These are phyloP conservation scores for Tetrapisispora namnaoensis DNA, from an alignment of 805 yeast species.

Conservation along the genomic window DNA sequence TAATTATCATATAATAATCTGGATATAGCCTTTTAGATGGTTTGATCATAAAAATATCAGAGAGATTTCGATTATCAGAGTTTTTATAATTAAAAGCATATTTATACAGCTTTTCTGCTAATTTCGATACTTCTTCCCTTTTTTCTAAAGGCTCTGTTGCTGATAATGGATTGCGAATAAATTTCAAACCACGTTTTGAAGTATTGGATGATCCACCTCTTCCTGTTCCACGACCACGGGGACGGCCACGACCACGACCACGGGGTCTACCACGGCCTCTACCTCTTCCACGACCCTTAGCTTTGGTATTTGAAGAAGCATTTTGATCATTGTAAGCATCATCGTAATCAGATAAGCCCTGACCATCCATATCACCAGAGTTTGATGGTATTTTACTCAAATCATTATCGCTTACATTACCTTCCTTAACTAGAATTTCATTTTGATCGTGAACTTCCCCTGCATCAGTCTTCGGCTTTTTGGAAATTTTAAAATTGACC, in stretches of 20 bases:
- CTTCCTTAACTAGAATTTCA: neutral
- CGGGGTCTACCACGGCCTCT: constrained; percentile 10
- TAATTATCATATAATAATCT: constrained; percentile 57
- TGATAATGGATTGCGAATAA: constrained; percentile 12
- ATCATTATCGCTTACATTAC: neutral
- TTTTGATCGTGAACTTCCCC: neutral
- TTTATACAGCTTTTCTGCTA: constrained; percentile 35
- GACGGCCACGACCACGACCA: constrained; percentile 12
- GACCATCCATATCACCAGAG: neutral
- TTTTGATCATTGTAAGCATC: neutral
- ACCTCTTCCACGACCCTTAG: constrained; percentile 10
- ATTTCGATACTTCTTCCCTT: constrained; percentile 15
- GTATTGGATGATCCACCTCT: constrained; percentile 8
- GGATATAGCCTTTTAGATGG: constrained; percentile 75
- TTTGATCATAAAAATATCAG: constrained; percentile 52
- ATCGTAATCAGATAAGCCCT: neutral
- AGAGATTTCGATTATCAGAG: constrained; percentile 39
- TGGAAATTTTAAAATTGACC: neutral
- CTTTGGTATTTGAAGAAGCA: neutral
- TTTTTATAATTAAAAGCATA: constrained; percentile 34
- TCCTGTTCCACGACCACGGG: constrained; percentile 11
- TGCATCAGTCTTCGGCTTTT: neutral
- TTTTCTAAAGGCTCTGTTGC: constrained; percentile 18
- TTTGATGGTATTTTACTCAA: neutral
- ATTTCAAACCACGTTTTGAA: constrained; percentile 17